Conservation (phyloP, 805 yeast genomes). For the Candida berthetii region DNA sequence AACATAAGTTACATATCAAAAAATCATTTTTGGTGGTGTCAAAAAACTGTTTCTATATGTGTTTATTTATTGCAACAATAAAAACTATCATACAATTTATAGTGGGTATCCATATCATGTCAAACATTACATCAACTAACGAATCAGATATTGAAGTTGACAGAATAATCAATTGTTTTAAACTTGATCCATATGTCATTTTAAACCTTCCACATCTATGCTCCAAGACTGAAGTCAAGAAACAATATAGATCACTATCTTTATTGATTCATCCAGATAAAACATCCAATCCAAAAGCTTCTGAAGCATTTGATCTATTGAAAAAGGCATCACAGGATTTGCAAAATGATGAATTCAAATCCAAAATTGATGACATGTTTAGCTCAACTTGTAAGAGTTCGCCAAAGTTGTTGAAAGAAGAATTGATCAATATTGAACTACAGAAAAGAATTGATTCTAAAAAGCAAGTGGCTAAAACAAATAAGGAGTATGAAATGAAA, state of each 20-base stretch:
- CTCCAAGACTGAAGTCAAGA: slow-evolving; percentile 24
- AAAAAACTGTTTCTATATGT: no score
- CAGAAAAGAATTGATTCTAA: slow-evolving; percentile 35
- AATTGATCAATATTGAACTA: slow-evolving; percentile 40
- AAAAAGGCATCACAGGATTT: slow-evolving; percentile 46
- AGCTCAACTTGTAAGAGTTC: slow-evolving; percentile 15
- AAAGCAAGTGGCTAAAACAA: slow-evolving; percentile 25
- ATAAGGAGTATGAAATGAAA: slow-evolving; percentile 53
- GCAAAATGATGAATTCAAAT: slow-evolving; percentile 30
- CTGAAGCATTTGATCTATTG: slow-evolving; percentile 55
- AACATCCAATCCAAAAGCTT: slow-evolving; percentile 46
- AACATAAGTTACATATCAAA: no score
- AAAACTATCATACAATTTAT: no score
- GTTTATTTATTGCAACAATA: no score
- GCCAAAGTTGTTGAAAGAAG: slow-evolving; percentile 18
- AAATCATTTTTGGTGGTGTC: no score
- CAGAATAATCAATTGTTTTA: background rate
- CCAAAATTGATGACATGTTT: slow-evolving; percentile 36
- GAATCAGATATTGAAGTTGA: no score
- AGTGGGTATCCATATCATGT: no score
- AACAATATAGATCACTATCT: slow-evolving; percentile 50
- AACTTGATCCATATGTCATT: background rate
- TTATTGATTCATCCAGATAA: slow-evolving; percentile 68
- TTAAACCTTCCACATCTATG: background rate
- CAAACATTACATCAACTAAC: no score